A percentile compares a stretch with the other conserved stretches of the same genome.
These are phyloP conservation scores for Ceriops decandra DNA, from an alignment of 345 rosid species.

Conservation along the genomic window DNA sequence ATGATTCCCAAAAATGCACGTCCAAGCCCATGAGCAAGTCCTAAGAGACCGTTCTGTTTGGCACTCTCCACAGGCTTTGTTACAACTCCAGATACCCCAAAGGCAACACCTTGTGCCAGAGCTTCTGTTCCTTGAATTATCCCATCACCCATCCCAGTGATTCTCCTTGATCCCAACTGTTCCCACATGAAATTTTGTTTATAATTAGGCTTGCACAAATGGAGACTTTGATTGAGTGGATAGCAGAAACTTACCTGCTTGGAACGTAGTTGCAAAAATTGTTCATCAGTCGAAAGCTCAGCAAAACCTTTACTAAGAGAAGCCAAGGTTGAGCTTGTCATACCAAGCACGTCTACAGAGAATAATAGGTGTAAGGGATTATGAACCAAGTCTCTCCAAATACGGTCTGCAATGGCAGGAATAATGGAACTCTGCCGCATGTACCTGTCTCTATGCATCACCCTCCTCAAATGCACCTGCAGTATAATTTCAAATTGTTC, in stretches of 20 bases:
- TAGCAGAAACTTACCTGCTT: conserved; percentile 59
- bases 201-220: conserved; percentile 5
- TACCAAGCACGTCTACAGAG: conserved; percentile 95
- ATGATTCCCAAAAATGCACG: conserved; percentile 77
- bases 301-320: conserved; percentile 97
- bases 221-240: neutral
- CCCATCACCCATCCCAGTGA: conserved; percentile 96
- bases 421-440: conserved; percentile 85
- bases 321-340: conserved; percentile 97
- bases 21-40: conserved; percentile 96
- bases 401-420: conserved; percentile 81
- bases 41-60: conserved; percentile 74
- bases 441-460: conserved; percentile 83
- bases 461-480: conserved; percentile 94
- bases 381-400: conserved; percentile 96
- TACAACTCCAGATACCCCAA: conserved; percentile 96
- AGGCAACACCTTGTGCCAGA: conserved; percentile 95
- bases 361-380: conserved; percentile 88
- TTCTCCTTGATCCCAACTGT: conserved; percentile 88
- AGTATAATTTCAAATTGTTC: conserved; percentile 12
- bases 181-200: conserved; percentile 23
- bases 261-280: conserved; percentile 83
- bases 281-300: conserved; percentile 96
- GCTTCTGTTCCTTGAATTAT: conserved; percentile 96
- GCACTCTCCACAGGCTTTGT: conserved; percentile 95